These are phyloP conservation scores for Fusarium irregulare DNA, from an alignment of 2,329 filamentous ascomycete species.

Conservation along the genomic window DNA sequence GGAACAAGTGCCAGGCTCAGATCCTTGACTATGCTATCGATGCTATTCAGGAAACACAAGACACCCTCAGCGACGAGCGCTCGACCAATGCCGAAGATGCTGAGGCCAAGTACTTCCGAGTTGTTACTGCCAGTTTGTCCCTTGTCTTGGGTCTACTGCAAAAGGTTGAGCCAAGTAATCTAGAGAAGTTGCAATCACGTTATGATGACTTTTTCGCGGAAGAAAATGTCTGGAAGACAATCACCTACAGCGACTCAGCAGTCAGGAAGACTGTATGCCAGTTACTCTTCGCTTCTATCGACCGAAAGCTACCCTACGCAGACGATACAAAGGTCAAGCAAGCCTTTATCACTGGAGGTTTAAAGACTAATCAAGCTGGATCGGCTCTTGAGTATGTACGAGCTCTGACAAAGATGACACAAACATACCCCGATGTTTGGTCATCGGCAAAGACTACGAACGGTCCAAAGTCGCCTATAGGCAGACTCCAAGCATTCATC, in stretches of 20 bases:
- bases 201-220: conserved; percentile 76
- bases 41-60: conserved; percentile 81
- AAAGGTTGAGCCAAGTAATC: conserved; percentile 61
- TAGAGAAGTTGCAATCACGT: conserved; percentile 68
- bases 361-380: conserved; percentile 77
- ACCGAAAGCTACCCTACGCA: conserved; percentile 60
- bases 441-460: conserved; percentile 59
- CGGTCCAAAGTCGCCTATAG: conserved; percentile 65
- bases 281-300: conserved; percentile 62
- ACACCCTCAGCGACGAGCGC: conserved; percentile 89
- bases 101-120: conserved; percentile 84
- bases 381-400: conserved; percentile 79
- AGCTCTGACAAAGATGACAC: conserved; percentile 74
- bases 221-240: conserved; percentile 73
- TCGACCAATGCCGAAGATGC: conserved; percentile 87
- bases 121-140: conserved; percentile 68
- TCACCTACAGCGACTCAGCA: conserved; percentile 69
- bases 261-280: conserved; percentile 65
- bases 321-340: conserved; percentile 65
- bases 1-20: conserved; percentile 81
- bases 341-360: conserved; percentile 76
- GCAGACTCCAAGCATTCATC: conserved; percentile 76
- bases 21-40: conserved; percentile 86
- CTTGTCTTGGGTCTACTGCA: conserved; percentile 66
- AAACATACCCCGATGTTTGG: conserved; percentile 77